These are phyloP conservation scores for Postia placenta DNA, from an alignment of 768 basidiomycete species.

Conservation along the genomic window DNA sequence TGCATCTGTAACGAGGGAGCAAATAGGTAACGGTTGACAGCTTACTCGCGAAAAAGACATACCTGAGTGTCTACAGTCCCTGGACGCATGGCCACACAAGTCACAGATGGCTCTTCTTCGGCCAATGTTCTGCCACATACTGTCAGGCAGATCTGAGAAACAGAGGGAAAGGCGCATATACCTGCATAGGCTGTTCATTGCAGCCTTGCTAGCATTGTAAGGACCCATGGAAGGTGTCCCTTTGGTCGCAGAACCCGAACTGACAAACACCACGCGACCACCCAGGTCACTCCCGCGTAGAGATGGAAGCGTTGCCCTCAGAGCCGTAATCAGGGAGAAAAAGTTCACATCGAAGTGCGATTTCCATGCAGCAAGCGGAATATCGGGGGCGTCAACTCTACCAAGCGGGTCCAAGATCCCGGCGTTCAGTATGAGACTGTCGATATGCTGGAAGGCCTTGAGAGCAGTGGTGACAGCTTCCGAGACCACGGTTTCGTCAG, in stretches of 20 bases:
- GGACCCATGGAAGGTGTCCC: slow-evolving; percentile 69
- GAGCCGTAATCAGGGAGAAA: slow-evolving; percentile 71
- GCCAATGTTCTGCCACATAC: slow-evolving; percentile 60
- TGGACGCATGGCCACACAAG: slow-evolving; percentile 74
- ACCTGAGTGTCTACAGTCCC: slow-evolving; percentile 85
- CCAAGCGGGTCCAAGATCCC: slow-evolving; percentile 68
- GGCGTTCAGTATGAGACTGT: slow-evolving; percentile 83
- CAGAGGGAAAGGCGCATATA: slow-evolving; percentile 20
- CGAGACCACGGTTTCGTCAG: slow-evolving; percentile 49
- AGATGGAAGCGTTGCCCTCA: slow-evolving; percentile 62
- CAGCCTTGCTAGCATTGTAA: slow-evolving; percentile 82
- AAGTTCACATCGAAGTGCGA: slow-evolving; percentile 81
- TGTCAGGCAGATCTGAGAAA: neutral
- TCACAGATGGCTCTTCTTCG: slow-evolving; percentile 73
- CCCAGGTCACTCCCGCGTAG: slow-evolving; percentile 53
- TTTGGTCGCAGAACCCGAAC: slow-evolving; percentile 77
- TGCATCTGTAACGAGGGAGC: slow-evolving; percentile 58
- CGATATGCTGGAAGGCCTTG: slow-evolving; percentile 55
- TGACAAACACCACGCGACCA: slow-evolving; percentile 75
- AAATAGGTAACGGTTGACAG: neutral
- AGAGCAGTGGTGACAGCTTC: slow-evolving; percentile 49
- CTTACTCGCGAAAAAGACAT: too few species aligned
- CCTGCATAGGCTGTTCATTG: slow-evolving; percentile 84
- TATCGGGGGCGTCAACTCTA: slow-evolving; percentile 43
- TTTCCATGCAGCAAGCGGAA: slow-evolving; percentile 58